Evolutionary conservation across 2,329 filamentous ascomycete species (phyloP).

Genomic region (Drechslerella coelobrocha): DNA sequence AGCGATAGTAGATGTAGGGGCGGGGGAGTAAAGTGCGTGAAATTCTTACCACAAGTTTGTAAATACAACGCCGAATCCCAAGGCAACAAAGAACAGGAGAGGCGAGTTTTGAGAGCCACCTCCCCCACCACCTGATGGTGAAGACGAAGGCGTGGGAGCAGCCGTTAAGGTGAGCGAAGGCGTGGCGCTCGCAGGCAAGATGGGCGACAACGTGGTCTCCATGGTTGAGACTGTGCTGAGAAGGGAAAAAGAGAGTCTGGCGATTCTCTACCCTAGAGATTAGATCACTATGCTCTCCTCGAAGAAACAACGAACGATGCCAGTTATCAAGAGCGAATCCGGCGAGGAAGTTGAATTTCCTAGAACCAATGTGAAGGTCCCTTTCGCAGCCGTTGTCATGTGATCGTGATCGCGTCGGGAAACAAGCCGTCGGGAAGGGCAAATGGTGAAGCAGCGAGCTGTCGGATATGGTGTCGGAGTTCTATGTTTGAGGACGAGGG

Average conservation of each 20-base stretch:
- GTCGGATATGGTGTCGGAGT: background rate
- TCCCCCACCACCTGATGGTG: slow-evolving; percentile 54
- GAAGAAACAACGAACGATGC: too few relatives aligned
- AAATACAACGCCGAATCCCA: slow-evolving; percentile 97
- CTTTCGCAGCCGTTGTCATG: slow-evolving; percentile 32
- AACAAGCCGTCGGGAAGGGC: background rate
- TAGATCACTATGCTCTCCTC: background rate
- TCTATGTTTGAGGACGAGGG: slow-evolving; percentile 7
- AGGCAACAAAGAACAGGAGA: slow-evolving; percentile 87
- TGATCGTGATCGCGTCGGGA: background rate
- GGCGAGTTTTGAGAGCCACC: slow-evolving; percentile 71
- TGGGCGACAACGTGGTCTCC: background rate
- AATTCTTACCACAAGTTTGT: slow-evolving; percentile 89
- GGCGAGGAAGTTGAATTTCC: slow-evolving; percentile 14
- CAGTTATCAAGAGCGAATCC: background rate
- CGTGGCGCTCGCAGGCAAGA: background rate
- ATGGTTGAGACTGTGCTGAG: background rate
- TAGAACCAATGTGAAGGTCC: slow-evolving; percentile 26
- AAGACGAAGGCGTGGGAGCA: slow-evolving; percentile 51
- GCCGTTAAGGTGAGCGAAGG: slow-evolving; percentile 22
- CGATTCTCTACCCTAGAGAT: background rate
- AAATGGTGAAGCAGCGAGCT: background rate
- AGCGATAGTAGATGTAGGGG: slow-evolving; percentile 3
- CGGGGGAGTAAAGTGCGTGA: background rate
- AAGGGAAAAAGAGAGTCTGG: background rate